Evolutionary conservation across 768 basidiomycete genomes (phyloP).

Genomic region (Boletus insuetus): DNA sequence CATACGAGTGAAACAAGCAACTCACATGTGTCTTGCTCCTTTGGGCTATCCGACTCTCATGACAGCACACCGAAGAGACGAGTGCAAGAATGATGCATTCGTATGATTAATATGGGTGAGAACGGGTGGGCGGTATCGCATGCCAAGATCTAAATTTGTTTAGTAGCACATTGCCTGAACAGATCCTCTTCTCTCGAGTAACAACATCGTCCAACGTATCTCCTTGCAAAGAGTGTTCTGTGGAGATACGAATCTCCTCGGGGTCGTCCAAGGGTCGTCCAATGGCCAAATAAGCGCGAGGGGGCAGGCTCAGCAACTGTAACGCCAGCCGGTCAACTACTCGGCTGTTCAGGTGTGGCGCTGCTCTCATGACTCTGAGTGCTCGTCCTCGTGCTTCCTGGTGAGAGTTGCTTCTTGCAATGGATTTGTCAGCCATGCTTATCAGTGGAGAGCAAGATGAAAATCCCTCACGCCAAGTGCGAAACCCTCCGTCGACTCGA

Average conservation of each 20-base stretch:
- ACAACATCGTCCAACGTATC: too few species aligned
- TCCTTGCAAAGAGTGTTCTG: too few species aligned
- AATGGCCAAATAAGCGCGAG: constrained; percentile 20
- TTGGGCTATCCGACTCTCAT: neutral
- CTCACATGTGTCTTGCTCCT: neutral
- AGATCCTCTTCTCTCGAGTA: neutral
- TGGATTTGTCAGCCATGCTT: neutral
- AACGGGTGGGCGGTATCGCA: neutral
- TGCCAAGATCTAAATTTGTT: neutral
- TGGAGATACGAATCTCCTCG: neutral
- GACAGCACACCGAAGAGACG: neutral
- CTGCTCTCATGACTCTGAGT: constrained; percentile 11
- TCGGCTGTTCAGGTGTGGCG: neutral
- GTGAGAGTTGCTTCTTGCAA: constrained; percentile 1
- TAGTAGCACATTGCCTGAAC: neutral
- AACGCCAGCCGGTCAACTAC: neutral
- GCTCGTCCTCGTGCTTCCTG: constrained; percentile 11
- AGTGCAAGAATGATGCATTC: neutral
- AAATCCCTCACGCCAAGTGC: constrained; percentile 14
- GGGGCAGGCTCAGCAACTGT: neutral
- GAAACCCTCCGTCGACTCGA: constrained; percentile 5
- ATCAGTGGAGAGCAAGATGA: neutral
- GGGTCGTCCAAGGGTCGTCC: neutral
- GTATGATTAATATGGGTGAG: neutral
- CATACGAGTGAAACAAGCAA: neutral